Base-by-base conservation (phyloP, 768 basidiomycete genomes). In the Rhizopogon vulgaris region DNA sequence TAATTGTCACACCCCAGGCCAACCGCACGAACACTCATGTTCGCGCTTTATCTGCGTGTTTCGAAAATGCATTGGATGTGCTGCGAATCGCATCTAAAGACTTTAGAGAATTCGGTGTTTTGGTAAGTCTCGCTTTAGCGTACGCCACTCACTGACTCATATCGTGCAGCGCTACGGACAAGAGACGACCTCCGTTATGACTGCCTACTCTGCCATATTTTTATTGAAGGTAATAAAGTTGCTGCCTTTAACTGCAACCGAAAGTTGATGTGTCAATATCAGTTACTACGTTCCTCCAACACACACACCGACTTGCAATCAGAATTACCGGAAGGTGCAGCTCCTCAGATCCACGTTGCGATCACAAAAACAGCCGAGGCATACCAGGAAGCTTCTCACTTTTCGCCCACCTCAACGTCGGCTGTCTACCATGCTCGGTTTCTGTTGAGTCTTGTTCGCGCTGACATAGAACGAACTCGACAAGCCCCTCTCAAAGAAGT, bases 101-200 rank as follows among this genome's bases (percentile, higher is more conserved):
- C 52, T 88, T 91, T 61, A 80, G 82, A 27, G 74, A 74, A 17
- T 78, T 90, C 69, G 79, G 80, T 61, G 83, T 91, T 67, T 77
- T 92, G 60, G 88, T 87, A 59, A 48, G 84, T 67, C 27, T 14
- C 24, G 15, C 37, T 51, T 22, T 38, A 37, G 39, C 49, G 42
- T 50, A 46, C 28, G 28, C 38, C 45, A 37, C 7, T 38, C 41
- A 43, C 28, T 40, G 18, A 43, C 56, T 60, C 34, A 42, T 48
- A 14, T 46, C 22, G 45, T 51, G 14, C 63, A 91, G 89, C 84
- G 85, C 41, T 93, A 92, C 59, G 80, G 85, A 7, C 90, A 92
- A 71, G 90, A 92, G 63, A 85, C 87, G 4, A 81, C 90, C 54
- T 84, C 85, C 7, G 80, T 87, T 41, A 92, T 92, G 90, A 87